phyloP scores from a whole-genome alignment of 208 protist species.

The Leishmania arabica region DNA sequence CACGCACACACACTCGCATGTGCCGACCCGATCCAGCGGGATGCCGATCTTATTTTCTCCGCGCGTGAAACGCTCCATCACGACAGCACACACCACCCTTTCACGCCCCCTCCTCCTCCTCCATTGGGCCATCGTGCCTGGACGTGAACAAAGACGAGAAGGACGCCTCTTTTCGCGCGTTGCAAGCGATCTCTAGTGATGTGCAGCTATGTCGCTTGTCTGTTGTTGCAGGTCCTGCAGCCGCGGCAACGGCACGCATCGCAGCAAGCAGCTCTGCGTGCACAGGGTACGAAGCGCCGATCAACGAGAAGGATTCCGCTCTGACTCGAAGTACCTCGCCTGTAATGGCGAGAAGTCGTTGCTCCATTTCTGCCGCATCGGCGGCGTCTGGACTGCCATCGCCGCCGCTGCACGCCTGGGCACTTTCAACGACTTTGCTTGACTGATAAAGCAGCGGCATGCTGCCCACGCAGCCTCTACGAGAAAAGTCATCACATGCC shows the following conservation, averaged over 20 bases:
- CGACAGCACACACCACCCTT: background rate
- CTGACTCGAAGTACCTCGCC: conserved; percentile 9
- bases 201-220: background rate
- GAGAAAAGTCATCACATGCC: background rate
- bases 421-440: background rate
- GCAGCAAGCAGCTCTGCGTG: conserved; percentile 16
- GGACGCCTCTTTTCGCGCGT: background rate
- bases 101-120: background rate
- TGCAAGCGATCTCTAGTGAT: background rate
- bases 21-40: background rate
- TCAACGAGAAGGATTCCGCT: conserved; percentile 25
- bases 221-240: background rate
- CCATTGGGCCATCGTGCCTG: background rate
- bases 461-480: background rate
- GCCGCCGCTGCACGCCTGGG: background rate
- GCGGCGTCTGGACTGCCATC: background rate
- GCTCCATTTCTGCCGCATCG: conserved; percentile 1
- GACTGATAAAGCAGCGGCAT: conserved; percentile 18
- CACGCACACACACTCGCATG: too few species aligned
- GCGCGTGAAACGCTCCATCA: background rate
- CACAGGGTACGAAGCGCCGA: conserved; percentile 1
- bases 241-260: conserved; percentile 11
- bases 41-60: too few species aligned
- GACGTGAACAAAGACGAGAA: background rate
- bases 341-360: conserved; percentile 13